Base-by-base conservation (phyloP, 169 alveolate genomes). In the Eimeria sp. region DNA sequence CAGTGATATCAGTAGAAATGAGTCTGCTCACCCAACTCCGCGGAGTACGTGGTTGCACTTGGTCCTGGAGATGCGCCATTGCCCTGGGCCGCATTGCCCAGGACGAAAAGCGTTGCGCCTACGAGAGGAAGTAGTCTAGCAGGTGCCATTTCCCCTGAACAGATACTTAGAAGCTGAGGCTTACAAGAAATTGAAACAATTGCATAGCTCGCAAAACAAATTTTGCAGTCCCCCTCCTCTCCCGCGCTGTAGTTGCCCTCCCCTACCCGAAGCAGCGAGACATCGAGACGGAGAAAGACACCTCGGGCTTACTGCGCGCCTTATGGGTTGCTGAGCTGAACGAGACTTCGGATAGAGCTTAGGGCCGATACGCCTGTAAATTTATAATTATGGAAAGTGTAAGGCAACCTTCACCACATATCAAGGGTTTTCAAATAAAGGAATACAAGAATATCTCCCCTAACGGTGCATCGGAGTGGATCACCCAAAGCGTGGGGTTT, bases 11-110 rank as follows among this genome's bases (percentile, higher is more conserved):
- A 27, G 6, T n/a, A 68, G 46, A 27, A 9, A n/a, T 14, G 6
- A 68, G 49, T 20, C 16, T 11, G 30, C 77, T 68, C 77, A 68
- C 77, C 77, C 11, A 68, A 43, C 0, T 8, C 25, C 18, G 30
- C 77, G 13, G 27, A n/a, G 20, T 68, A 68, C 25, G 77, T n/a
- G 77, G 46, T 43, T 43, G 49, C 46, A 13, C 6, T 68, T 40
- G 46, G 40, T 16, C 77, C 77, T 0, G 40, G 77, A 8, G 40
- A 2, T 68, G 77, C 77, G 20, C 46, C 77, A 10, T 30, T 30
- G 49, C 77, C 77, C 77, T 27, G 77, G n/a, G 77, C 77, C 30
- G 77, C 20, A 18, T 68, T 68, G 77, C 77, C 77, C 46, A 68
- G 46, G 20, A 68, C 77, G 77, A 27, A 68, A 23, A 68, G 77